These are phyloP conservation scores for Pichia sp. DNA, from an alignment of 1,139 yeast genomes.

Conservation along the genomic window DNA sequence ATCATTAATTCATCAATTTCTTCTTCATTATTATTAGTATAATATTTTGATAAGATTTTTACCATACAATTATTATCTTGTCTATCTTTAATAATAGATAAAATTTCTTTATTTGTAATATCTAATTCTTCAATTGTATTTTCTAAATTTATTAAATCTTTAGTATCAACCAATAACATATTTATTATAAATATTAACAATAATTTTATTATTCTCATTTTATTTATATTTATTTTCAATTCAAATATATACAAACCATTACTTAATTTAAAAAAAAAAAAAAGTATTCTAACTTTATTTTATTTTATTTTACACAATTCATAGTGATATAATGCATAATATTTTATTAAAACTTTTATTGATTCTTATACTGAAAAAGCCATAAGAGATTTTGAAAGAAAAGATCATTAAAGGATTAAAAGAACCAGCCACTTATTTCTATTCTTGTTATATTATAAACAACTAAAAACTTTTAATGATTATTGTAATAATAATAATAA, in stretches of 20 bases:
- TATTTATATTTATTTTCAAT: not conserved
- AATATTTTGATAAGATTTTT: not conserved
- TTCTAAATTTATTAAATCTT: not conserved
- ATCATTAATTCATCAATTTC: not conserved
- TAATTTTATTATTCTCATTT: not conserved
- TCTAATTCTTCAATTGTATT: not conserved
- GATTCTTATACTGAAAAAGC: no score
- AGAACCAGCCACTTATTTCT: no score
- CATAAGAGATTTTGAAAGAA: no score
- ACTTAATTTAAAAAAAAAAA: no score
- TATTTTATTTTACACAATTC: no score
- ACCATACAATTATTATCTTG: conserved; percentile 6
- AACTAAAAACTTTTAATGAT: no score
- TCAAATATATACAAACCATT: not conserved
- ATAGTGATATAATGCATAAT: no score
- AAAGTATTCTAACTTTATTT: no score
- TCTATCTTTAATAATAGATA: not conserved
- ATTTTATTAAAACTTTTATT: no score
- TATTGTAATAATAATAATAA: no score
- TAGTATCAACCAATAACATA: not conserved
- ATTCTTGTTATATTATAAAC: no score
- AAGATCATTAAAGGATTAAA: no score
- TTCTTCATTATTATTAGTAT: not conserved
- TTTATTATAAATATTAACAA: not conserved
- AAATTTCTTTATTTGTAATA: not conserved